A percentile compares a stretch with the other conserved stretches of the same genome.
Evolutionary conservation across 2,329 filamentous ascomycete genomes (phyloP).

Genomic region (Erysiphe pulchra): DNA sequence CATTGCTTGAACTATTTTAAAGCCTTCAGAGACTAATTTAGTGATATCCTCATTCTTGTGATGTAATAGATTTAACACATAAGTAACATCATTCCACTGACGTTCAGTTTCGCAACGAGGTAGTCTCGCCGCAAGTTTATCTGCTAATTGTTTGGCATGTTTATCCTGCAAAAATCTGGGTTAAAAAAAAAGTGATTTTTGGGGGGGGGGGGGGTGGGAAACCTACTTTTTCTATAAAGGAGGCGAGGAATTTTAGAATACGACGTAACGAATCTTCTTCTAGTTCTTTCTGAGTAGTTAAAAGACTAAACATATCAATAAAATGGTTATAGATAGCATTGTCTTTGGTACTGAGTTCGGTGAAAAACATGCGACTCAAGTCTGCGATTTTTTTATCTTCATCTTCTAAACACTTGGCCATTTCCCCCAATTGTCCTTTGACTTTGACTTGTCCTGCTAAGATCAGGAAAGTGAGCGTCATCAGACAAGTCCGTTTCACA

Average conservation of each 20-base stretch:
- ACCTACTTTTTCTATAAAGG: conserved; percentile 87
- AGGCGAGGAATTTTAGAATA: conserved; percentile 77
- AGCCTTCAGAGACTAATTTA: conserved; percentile 51
- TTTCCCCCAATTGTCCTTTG: conserved; percentile 92
- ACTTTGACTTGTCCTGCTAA: conserved; percentile 96
- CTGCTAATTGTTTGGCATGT: conserved; percentile 79
- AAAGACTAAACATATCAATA: conserved; percentile 90
- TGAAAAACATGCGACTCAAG: conserved; percentile 93
- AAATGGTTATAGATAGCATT: conserved; percentile 99
- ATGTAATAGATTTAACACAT: conserved; percentile 64
- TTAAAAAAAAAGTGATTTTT: background rate
- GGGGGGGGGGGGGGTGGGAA: conserved; percentile 2
- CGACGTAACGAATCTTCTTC: conserved; percentile 67
- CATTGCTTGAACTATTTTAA: conserved; percentile 39
- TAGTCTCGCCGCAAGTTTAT: conserved; percentile 74
- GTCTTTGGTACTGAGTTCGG: conserved; percentile 88
- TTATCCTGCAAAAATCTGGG: conserved; percentile 49
- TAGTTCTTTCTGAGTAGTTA: conserved; percentile 58
- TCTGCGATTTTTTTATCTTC: conserved; percentile 87
- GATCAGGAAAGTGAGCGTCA: conserved; percentile 95
- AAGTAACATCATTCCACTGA: conserved; percentile 95
- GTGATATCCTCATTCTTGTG: conserved; percentile 83
- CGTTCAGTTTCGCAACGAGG: conserved; percentile 70
- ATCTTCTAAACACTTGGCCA: conserved; percentile 97
- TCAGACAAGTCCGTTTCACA: conserved; percentile 90